Percentiles rank a stretch among this genome's conserved stretches.
Evolutionary conservation across 306 rosid genomes (phyloP).

Genomic region (Acacia melanoxylon): DNA sequence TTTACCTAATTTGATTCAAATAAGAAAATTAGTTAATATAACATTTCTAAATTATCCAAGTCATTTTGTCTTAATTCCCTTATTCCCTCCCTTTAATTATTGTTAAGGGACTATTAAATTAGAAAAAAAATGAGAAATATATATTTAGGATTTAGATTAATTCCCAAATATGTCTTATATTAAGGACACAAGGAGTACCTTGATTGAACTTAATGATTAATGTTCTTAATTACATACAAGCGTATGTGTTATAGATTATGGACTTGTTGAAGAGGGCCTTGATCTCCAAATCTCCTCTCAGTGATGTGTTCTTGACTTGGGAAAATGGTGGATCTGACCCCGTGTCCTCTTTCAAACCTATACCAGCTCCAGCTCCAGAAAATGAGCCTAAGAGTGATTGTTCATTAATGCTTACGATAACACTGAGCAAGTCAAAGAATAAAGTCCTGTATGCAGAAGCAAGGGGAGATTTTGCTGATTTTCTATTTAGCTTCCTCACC

Average conservation of each 20-base stretch:
- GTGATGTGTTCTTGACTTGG: neutral
- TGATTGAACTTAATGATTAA: neutral
- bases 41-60: too few relatives aligned
- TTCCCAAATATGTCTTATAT: too few relatives aligned
- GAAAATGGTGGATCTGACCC: neutral
- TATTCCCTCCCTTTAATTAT: too few relatives aligned
- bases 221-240: neutral
- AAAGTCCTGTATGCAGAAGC: constrained; percentile 23
- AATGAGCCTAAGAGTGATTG: neutral
- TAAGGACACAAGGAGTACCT: neutral
- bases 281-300: neutral
- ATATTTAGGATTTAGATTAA: too few relatives aligned
- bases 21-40: too few relatives aligned
- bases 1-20: too few relatives aligned
- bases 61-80: too few relatives aligned
- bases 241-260: neutral
- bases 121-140: too few relatives aligned
- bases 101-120: too few relatives aligned
- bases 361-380: neutral
- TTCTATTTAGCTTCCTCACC: too few relatives aligned
- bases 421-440: neutral
- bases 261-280: neutral
- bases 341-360: neutral
- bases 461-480: constrained; percentile 13
- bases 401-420: neutral